These are phyloP conservation scores for Candida glucosophila DNA, from an alignment of 1,139 yeast species.

Conservation along the genomic window DNA sequence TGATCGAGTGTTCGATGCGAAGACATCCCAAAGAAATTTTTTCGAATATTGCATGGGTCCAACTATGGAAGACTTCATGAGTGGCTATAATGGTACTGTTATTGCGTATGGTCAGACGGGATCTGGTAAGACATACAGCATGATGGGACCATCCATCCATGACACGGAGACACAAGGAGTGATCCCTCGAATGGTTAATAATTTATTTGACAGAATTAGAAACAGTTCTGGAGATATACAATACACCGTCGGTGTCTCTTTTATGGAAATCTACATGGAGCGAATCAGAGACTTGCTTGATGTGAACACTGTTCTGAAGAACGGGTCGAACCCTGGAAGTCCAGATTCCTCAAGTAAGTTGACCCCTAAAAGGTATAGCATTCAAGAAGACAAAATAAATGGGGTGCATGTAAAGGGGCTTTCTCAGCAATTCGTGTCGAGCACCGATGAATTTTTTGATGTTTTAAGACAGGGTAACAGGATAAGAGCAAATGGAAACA, in stretches of 20 bases:
- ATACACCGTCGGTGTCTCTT: slow-evolving; percentile 61
- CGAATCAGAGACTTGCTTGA: slow-evolving; percentile 54
- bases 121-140: slow-evolving; percentile 77
- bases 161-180: slow-evolving; percentile 42
- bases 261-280: slow-evolving; percentile 81
- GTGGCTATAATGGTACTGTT: slow-evolving; percentile 80
- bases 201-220: slow-evolving; percentile 52
- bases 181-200: slow-evolving; percentile 66
- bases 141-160: slow-evolving; percentile 60
- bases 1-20: slow-evolving; percentile 55
- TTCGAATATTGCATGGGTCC: slow-evolving; percentile 52
- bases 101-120: slow-evolving; percentile 89
- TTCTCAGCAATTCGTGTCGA: slow-evolving; percentile 51
- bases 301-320: too few species aligned
- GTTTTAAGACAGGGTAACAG: slow-evolving; percentile 50
- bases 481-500: slow-evolving; percentile 50
- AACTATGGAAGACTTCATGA: slow-evolving; percentile 59
- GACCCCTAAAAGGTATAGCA: slow-evolving; percentile 32
- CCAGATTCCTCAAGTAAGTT: neutral
- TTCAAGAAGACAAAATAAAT: slow-evolving; percentile 57
- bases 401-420: slow-evolving; percentile 70
- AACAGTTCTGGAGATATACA: slow-evolving; percentile 47
- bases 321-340: slow-evolving; percentile 4
- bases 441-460: slow-evolving; percentile 49
- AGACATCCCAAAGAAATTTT: slow-evolving; percentile 48